phyloP scores from a whole-genome alignment of 2,329 filamentous ascomycete species.

The Xylariaceae sp. region DNA sequence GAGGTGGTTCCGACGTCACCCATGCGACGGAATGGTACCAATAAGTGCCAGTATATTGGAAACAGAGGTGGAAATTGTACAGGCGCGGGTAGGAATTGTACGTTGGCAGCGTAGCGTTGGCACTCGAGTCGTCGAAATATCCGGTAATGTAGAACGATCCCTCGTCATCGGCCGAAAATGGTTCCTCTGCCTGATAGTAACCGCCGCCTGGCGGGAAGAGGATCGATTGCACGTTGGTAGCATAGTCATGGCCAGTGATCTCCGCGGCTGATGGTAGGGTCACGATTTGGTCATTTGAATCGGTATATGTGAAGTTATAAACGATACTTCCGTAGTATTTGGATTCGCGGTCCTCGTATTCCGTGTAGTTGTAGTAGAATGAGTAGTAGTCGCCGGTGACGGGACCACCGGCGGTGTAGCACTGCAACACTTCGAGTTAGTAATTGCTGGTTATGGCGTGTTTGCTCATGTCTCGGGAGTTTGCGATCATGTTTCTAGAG shows the following conservation, averaged over 20 bases:
- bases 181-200: not conserved
- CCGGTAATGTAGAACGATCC: slow-evolving; percentile 19
- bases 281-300: slow-evolving; percentile 2
- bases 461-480: too few relatives aligned
- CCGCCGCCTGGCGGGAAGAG: slow-evolving; percentile 12
- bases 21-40: slow-evolving; percentile 26
- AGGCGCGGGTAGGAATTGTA: slow-evolving; percentile 9
- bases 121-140: slow-evolving; percentile 18
- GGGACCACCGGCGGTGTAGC: slow-evolving; percentile 17
- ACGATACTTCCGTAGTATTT: slow-evolving; percentile 11
- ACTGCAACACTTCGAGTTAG: too few relatives aligned
- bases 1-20: slow-evolving; percentile 19
- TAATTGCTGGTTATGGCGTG: too few relatives aligned
- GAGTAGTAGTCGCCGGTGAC: slow-evolving; percentile 7
- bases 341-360: slow-evolving; percentile 5
- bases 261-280: slow-evolving; percentile 11
- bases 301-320: slow-evolving; percentile 14
- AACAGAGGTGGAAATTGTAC: slow-evolving; percentile 24
- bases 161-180: slow-evolving; percentile 5
- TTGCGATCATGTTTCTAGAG: too few relatives aligned
- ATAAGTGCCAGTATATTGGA: slow-evolving; percentile 23
- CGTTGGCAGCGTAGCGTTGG: slow-evolving; percentile 15
- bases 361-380: slow-evolving; percentile 24
- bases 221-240: slow-evolving; percentile 21
- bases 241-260: slow-evolving; percentile 9